phyloP scores from a whole-genome alignment of 371 early-diverging fungal genomes.

The Mortierella sp. region DNA sequence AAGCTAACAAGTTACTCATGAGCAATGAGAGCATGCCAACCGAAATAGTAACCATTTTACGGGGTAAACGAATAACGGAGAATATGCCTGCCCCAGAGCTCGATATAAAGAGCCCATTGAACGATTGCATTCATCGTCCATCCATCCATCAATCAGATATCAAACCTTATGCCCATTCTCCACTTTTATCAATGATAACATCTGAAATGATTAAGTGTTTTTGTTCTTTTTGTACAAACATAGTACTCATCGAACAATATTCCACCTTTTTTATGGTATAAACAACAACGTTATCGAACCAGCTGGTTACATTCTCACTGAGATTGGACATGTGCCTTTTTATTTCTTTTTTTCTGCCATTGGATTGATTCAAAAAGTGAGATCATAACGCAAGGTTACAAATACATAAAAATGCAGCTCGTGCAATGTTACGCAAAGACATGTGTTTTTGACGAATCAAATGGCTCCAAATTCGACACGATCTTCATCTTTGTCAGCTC shows the following conservation, averaged over 20 bases:
- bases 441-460: conserved; percentile 27
- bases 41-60: neutral
- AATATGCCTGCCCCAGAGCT: neutral
- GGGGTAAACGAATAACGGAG: no score
- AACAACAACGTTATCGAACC: neutral
- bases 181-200: no score
- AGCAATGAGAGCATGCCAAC: neutral
- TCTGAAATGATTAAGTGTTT: no score
- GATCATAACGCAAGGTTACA: neutral
- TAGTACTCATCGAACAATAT: neutral
- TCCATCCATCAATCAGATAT: no score
- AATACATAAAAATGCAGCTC: neutral
- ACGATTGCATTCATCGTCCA: no score
- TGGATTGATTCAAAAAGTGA: neutral
- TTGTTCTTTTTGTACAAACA: neutral
- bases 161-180: no score
- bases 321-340: neutral
- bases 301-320: neutral
- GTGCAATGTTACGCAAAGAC: conserved; percentile 12
- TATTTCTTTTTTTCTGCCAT: neutral
- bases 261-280: neutral
- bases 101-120: no score
- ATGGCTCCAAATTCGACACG: conserved; percentile 12
- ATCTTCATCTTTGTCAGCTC: conserved; percentile 18
- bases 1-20: neutral